These are phyloP conservation scores for Halophytophthora batemanensis DNA, from an alignment of 352 stramenopile genomes.

Conservation along the genomic window DNA sequence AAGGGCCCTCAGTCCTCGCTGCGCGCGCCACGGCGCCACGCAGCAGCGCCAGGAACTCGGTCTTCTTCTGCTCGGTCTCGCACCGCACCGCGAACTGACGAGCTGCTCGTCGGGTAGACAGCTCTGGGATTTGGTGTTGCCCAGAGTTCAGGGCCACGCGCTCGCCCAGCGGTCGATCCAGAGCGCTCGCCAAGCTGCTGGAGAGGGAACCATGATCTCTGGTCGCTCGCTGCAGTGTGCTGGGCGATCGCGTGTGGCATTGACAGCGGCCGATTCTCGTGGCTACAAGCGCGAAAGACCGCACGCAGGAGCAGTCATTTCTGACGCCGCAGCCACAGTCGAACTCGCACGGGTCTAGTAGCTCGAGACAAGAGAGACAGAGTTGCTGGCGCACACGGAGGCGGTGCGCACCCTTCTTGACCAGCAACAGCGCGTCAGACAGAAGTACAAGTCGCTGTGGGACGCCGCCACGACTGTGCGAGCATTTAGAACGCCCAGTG, in stretches of 20 bases:
- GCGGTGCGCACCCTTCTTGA: constrained; percentile 40
- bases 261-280: constrained; percentile 51
- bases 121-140: constrained; percentile 20
- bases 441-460: constrained; percentile 51
- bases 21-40: constrained; percentile 28
- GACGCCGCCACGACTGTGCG: constrained; percentile 23
- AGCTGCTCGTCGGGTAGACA: constrained; percentile 24
- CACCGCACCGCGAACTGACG: constrained; percentile 51
- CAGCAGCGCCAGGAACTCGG: constrained; percentile 33
- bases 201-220: constrained; percentile 27
- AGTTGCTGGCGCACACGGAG: constrained; percentile 58
- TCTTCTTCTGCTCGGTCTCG: constrained; percentile 31
- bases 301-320: neutral
- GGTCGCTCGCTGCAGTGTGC: constrained; percentile 36
- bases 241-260: constrained; percentile 49
- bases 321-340: constrained; percentile 5
- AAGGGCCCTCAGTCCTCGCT: constrained; percentile 10
- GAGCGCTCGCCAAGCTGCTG: neutral
- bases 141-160: constrained; percentile 5
- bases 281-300: constrained; percentile 40
- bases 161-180: neutral
- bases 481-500: constrained; percentile 8
- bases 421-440: constrained; percentile 64
- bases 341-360: constrained; percentile 26
- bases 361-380: constrained; percentile 49